These are phyloP conservation scores for Phytophthora colocasiae DNA, from an alignment of 352 stramenopile species.

Conservation along the genomic window DNA sequence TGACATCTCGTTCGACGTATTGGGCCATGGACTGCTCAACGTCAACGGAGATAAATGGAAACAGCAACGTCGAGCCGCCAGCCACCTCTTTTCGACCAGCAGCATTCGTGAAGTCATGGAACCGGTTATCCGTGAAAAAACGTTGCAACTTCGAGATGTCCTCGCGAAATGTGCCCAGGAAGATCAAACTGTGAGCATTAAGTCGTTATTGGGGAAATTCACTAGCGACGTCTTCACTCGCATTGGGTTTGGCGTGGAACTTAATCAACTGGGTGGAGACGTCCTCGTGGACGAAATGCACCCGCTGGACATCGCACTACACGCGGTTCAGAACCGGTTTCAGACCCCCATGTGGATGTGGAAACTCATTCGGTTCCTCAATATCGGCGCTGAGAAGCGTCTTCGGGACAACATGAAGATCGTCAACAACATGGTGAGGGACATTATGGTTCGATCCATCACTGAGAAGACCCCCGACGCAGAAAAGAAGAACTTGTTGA, in stretches of 20 bases:
- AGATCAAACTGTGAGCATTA: slow-evolving; percentile 31
- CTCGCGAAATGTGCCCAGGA: slow-evolving; percentile 20
- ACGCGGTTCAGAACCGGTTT: slow-evolving; percentile 39
- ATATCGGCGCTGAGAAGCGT: slow-evolving; percentile 39
- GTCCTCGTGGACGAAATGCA: slow-evolving; percentile 22
- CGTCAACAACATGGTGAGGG: slow-evolving; percentile 22
- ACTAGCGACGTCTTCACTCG: slow-evolving; percentile 76
- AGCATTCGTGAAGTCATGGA: slow-evolving; percentile 41
- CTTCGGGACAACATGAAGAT: slow-evolving; percentile 37
- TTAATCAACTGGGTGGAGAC: slow-evolving; percentile 48
- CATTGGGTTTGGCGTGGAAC: slow-evolving; percentile 75
- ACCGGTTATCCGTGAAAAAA: slow-evolving; percentile 36
- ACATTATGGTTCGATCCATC: slow-evolving; percentile 20
- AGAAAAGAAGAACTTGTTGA: slow-evolving; percentile 15
- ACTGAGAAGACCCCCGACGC: neutral
- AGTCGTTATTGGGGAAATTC: slow-evolving; percentile 52
- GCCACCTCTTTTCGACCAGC: slow-evolving; percentile 69
- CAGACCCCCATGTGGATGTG: slow-evolving; percentile 52
- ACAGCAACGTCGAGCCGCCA: slow-evolving; percentile 65
- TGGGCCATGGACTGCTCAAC: slow-evolving; percentile 62
- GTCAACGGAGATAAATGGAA: slow-evolving; percentile 52
- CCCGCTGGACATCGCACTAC: slow-evolving; percentile 2
- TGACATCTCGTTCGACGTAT: slow-evolving; percentile 39
- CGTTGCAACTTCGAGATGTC: slow-evolving; percentile 30
- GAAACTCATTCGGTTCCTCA: slow-evolving; percentile 47